Base-by-base conservation (phyloP, 805 yeast genomes). In the Torulaspora microellipsoides region DNA sequence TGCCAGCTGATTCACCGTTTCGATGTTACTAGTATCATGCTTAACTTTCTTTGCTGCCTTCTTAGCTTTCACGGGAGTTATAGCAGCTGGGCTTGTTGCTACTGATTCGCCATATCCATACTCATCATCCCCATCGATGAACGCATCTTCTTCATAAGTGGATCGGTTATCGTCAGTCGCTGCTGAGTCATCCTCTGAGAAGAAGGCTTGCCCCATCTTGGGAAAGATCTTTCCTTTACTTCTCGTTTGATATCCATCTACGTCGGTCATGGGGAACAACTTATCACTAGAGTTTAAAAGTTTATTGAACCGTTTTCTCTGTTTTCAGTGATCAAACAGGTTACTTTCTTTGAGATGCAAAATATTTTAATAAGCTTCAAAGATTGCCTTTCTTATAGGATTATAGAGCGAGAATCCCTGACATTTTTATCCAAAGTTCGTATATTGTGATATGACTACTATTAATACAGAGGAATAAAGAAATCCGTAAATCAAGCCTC, bases 141-240 rank as follows among this genome's bases (percentile, higher is more conserved):
- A 47, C 13, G 42, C 53, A n/a, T 48, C 54, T 32, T 54, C 60
- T 13, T 53, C 60, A 23, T 49, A 49, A 17, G 51, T 57, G 2
- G 51, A 51, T 8, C 49, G 49, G 20, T 55, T 52, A 36, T 56
- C 62, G 43, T 57, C 64, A 8, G 65, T 60, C 8, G 52, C 60
- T 17, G 66, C 61, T 14, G 61, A 64, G 36, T 60, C 62, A 38
- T 62, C 64, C 29, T 53, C 57, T 13, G 65, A 60, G 40, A 60
- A 63, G 43, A 58, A 59, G 25, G 58, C 47, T 33, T 48, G 53
- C 12, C 51, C 48, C 60, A 55, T 54, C 28, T 50, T 51, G 14
- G 64, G 59, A 28, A 55, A 59, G 15, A 45, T 43, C 15, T 45
- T 49, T 8, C 51, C 55, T 31, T 53, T 59, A 34, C 56, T 56